phyloP scores from a whole-genome alignment of 2,329 filamentous ascomycete genomes.

The Lachnellula suecica region DNA sequence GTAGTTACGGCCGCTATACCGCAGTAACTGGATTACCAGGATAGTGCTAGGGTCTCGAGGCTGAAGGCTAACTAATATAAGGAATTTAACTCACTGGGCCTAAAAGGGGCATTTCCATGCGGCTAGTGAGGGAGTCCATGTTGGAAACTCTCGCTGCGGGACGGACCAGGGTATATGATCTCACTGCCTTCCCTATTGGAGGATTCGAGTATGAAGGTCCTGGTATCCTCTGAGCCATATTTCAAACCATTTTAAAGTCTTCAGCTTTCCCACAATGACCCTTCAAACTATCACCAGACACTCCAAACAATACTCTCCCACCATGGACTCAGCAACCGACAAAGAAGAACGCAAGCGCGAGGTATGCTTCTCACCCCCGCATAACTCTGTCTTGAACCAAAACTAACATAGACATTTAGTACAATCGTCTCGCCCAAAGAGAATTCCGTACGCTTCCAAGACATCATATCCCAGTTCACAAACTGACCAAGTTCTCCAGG shows the following conservation, averaged over 20 bases:
- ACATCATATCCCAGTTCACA: neutral
- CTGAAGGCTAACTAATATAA: slow-evolving; percentile 20
- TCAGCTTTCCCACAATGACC: slow-evolving; percentile 21
- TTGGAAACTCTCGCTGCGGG: slow-evolving; percentile 9
- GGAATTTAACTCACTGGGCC: slow-evolving; percentile 5
- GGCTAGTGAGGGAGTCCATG: slow-evolving; percentile 13
- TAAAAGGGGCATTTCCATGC: slow-evolving; percentile 8
- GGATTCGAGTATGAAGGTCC: slow-evolving; percentile 11
- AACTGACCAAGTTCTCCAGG: slow-evolving; percentile 31
- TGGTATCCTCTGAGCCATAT: slow-evolving; percentile 10
- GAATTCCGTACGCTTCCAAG: slow-evolving; percentile 39
- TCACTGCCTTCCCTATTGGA: slow-evolving; percentile 19
- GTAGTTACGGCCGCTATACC: slow-evolving; percentile 11
- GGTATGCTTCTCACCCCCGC: slow-evolving; percentile 17
- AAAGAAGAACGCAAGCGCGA: slow-evolving; percentile 37
- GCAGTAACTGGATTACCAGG: slow-evolving; percentile 10
- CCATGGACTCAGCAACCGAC: slow-evolving; percentile 31
- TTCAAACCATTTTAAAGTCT: slow-evolving; percentile 14
- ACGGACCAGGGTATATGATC: slow-evolving; percentile 27
- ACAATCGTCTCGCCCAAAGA: slow-evolving; percentile 43
- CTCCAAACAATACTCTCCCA: slow-evolving; percentile 25
- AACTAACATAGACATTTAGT: slow-evolving; percentile 22
- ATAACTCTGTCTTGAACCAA: neutral
- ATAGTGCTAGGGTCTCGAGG: slow-evolving; percentile 22
- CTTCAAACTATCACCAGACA: slow-evolving; percentile 20